phyloP scores from a whole-genome alignment of 2,329 filamentous ascomycete genomes.

The Penicillium griseofulvum region DNA sequence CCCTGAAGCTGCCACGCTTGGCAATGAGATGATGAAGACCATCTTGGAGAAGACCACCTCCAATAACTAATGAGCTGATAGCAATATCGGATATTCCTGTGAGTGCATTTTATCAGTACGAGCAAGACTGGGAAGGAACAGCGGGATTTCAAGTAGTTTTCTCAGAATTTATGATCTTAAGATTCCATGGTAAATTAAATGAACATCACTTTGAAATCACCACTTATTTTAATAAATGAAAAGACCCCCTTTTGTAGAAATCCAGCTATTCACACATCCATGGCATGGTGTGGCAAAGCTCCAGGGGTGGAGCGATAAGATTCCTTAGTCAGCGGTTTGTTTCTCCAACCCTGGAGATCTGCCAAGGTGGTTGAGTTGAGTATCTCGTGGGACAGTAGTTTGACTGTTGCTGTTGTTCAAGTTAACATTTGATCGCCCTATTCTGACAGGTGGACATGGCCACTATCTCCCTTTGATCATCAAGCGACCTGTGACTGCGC shows the following conservation, averaged over 20 bases:
- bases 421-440: not conserved
- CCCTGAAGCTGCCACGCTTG: conserved; percentile 78
- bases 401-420: conserved; percentile 1
- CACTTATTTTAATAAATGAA: not conserved
- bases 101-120: not conserved
- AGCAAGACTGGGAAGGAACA: not conserved
- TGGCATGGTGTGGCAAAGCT: not conserved
- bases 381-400: conserved; percentile 4
- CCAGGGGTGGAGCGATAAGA: not conserved
- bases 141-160: not conserved
- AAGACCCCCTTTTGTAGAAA: not conserved
- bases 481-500: conserved; percentile 23
- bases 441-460: not conserved
- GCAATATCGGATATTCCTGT: conserved; percentile 3
- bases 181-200: not conserved
- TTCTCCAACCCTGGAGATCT: conserved; percentile 8
- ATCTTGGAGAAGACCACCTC: conserved; percentile 73
- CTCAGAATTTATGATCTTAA: not conserved
- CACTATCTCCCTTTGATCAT: conserved; percentile 9
- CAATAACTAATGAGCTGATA: conserved; percentile 11
- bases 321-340: conserved; percentile 24
- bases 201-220: not conserved
- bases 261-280: not conserved
- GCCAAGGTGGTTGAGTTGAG: not conserved
- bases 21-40: conserved; percentile 96